phyloP scores from a whole-genome alignment of 371 early-diverging fungal genomes.

The Mortierella sp. region DNA sequence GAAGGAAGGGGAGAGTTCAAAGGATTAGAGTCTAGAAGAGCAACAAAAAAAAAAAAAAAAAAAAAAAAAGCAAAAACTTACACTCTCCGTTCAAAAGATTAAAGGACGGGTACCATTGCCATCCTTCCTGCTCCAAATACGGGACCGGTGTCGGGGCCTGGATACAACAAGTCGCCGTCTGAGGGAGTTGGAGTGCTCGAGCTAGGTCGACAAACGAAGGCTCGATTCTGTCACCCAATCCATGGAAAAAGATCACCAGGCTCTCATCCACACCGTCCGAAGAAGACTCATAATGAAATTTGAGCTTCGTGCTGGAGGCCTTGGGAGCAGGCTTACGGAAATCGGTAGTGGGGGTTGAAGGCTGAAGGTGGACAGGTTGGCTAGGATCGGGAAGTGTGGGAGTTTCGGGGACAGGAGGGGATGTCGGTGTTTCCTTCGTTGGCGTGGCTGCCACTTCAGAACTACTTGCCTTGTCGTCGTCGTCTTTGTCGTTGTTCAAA shows the following conservation, averaged over 20 bases:
- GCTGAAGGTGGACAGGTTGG: constrained; percentile 11
- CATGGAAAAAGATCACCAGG: constrained; percentile 79
- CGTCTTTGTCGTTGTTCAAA: neutral
- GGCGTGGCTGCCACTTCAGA: neutral
- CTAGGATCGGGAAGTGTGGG: constrained; percentile 28
- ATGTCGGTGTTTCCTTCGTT: neutral
- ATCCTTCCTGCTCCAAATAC: constrained; percentile 64
- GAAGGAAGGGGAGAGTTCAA: neutral
- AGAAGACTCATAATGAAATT: constrained; percentile 64
- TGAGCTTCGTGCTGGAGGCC: constrained; percentile 30
- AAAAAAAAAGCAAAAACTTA: constrained; percentile 36
- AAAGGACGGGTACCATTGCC: constrained; percentile 77
- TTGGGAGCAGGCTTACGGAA: constrained; percentile 19
- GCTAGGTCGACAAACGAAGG: constrained; percentile 70
- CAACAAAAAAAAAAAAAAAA: neutral
- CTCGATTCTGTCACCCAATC: constrained; percentile 70
- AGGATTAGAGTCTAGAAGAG: constrained; percentile 28
- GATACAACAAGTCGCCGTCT: constrained; percentile 73
- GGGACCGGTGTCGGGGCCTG: constrained; percentile 74
- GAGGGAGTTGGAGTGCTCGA: constrained; percentile 68
- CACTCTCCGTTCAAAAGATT: constrained; percentile 67
- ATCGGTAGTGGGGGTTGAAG: neutral
- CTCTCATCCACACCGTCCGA: constrained; percentile 71
- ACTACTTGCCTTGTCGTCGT: neutral
- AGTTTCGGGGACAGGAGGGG: constrained; percentile 9